phyloP scores from a whole-genome alignment of 345 rosid genomes.

The Euphorbia tirucalli region DNA sequence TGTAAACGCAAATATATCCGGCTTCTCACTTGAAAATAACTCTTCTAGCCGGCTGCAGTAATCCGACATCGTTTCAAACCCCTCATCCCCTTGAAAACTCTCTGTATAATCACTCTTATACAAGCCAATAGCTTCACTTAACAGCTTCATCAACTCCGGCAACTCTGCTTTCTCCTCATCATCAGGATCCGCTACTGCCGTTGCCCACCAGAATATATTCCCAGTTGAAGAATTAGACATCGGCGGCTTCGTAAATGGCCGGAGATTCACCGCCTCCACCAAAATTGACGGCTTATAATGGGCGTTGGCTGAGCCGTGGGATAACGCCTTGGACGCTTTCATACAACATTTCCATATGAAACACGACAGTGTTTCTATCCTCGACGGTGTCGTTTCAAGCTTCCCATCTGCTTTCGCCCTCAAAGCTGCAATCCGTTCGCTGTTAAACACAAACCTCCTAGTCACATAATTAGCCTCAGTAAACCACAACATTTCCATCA shows the following conservation, averaged over 20 bases:
- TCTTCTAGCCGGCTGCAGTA: constrained; percentile 5
- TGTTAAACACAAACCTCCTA: constrained; percentile 5
- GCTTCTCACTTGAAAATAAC: constrained; percentile 9
- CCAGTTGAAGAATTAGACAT: neutral
- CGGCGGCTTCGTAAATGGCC: constrained; percentile 7
- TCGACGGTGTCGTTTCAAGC: neutral
- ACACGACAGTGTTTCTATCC: constrained; percentile 3
- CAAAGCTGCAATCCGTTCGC: neutral
- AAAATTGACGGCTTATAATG: constrained; percentile 9
- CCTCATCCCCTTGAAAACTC: constrained; percentile 18
- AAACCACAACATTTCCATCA: constrained; percentile 20
- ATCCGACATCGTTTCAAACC: constrained; percentile 15
- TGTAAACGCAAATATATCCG: constrained; percentile 22
- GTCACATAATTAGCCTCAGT: constrained; percentile 9
- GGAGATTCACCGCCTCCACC: constrained; percentile 19
- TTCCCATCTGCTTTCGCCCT: neutral
- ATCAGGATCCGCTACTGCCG: neutral
- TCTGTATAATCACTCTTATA: constrained; percentile 14
- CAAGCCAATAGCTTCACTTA: constrained; percentile 14
- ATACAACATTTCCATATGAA: constrained; percentile 19
- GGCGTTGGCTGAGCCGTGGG: neutral
- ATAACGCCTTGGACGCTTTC: neutral
- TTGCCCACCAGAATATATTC: constrained; percentile 8
- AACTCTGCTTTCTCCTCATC: constrained; percentile 4
- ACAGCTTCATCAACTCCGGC: neutral